Conservation (phyloP, 140 eudicot species). For the Bidens hawaiensis region DNA sequence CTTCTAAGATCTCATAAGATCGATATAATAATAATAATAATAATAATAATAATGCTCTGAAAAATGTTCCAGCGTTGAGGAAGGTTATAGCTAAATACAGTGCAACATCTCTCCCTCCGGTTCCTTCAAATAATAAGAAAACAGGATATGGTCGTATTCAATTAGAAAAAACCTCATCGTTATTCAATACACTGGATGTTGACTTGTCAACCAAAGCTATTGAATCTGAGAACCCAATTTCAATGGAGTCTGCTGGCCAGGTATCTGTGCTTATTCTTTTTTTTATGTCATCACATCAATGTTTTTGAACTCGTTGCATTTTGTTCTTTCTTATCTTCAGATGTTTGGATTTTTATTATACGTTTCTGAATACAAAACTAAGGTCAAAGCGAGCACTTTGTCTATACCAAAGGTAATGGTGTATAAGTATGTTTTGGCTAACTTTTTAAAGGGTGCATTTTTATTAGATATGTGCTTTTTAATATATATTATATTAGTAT, state of each 20-base stretch:
- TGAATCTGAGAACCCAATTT: conserved; percentile 62
- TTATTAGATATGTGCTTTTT: neutral
- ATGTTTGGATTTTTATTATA: conserved; percentile 83
- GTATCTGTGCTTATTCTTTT: conserved; percentile 30
- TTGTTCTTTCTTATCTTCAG: conserved; percentile 38
- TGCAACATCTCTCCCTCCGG: conserved; percentile 51
- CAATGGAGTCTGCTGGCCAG: conserved; percentile 97
- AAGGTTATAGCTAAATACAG: conserved; percentile 56
- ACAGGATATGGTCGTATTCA: conserved; percentile 69
- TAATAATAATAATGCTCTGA: neutral
- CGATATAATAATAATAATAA: neutral
- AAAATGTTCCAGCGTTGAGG: conserved; percentile 54
- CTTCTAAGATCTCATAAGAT: neutral
- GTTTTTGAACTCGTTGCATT: conserved; percentile 16
- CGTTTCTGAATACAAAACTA: conserved; percentile 48
- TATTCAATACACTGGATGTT: conserved; percentile 43
- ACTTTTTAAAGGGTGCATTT: neutral
- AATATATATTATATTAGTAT: conserved; percentile 1
- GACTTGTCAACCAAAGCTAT: conserved; percentile 30
- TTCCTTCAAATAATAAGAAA: conserved; percentile 56
- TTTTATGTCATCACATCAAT: neutral
- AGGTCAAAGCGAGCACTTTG: conserved; percentile 49
- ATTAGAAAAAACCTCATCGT: conserved; percentile 41
- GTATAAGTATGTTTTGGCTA: neutral
- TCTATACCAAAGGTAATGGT: conserved; percentile 74